Evolutionary conservation across 768 basidiomycete species (phyloP).

Genomic region (Mycena rebaudengoi): DNA sequence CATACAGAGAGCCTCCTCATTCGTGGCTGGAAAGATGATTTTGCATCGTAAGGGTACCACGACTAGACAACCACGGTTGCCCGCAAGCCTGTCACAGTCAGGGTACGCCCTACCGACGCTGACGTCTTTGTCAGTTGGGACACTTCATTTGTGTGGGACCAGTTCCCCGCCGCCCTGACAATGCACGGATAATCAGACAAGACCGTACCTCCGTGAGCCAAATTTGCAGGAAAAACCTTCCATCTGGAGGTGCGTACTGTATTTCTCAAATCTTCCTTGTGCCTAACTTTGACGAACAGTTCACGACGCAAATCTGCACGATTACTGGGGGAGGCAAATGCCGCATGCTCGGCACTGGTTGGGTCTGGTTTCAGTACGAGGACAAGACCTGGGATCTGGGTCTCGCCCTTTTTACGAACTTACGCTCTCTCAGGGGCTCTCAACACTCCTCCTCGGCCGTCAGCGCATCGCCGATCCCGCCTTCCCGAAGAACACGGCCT

Average conservation of each 20-base stretch:
- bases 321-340: slow-evolving; percentile 9
- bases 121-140: slow-evolving; percentile 72
- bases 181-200: slow-evolving; percentile 78
- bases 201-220: slow-evolving; percentile 73
- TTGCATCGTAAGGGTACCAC: slow-evolving; percentile 66
- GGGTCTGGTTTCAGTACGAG: slow-evolving; percentile 21
- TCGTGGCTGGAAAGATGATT: slow-evolving; percentile 55
- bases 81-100: slow-evolving; percentile 60
- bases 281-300: neutral
- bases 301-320: slow-evolving; percentile 9
- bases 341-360: slow-evolving; percentile 13
- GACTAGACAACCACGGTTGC: slow-evolving; percentile 75
- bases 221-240: neutral
- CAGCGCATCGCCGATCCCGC: too few relatives aligned
- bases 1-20: slow-evolving; percentile 40
- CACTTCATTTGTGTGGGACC: slow-evolving; percentile 70
- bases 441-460: too few relatives aligned
- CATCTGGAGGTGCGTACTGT: neutral
- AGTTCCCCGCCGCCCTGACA: slow-evolving; percentile 79
- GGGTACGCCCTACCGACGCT: slow-evolving; percentile 66
- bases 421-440: neutral
- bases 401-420: neutral
- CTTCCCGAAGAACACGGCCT: too few relatives aligned
- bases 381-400: neutral
- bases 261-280: neutral